Evolutionary conservation across 768 basidiomycete genomes (phyloP).

Genomic region (Termitomyces sp.): DNA sequence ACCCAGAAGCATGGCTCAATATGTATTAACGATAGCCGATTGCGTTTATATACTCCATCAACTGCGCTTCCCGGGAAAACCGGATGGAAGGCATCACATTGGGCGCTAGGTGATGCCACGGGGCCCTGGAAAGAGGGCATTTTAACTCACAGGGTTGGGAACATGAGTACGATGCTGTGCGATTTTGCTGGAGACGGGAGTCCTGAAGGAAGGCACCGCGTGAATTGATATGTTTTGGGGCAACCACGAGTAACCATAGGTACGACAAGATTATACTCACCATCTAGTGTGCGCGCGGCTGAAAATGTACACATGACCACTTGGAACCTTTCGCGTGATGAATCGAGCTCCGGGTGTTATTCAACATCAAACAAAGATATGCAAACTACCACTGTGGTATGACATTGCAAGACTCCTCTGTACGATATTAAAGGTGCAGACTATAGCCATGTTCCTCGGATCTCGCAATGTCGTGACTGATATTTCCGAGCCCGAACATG

Average conservation of each 20-base stretch:
- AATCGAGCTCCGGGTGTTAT: too few species aligned
- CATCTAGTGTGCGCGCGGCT: not conserved
- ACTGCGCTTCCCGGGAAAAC: not conserved
- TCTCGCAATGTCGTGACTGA: not conserved
- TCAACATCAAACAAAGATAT: too few species aligned
- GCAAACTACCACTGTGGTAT: too few species aligned
- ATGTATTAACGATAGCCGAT: slow-evolving; percentile 9
- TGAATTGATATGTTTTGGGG: not conserved
- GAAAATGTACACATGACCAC: too few species aligned
- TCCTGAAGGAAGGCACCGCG: slow-evolving; percentile 12
- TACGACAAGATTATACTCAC: not conserved
- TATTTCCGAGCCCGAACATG: not conserved
- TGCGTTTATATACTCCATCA: not conserved
- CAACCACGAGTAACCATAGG: not conserved
- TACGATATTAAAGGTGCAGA: too few species aligned
- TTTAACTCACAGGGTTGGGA: not conserved
- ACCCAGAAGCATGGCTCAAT: slow-evolving; percentile 3
- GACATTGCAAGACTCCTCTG: too few species aligned
- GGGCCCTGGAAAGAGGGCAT: not conserved
- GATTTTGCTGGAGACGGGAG: slow-evolving; percentile 11
- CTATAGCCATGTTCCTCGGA: too few species aligned
- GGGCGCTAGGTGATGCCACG: not conserved
- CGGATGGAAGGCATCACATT: not conserved
- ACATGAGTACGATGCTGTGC: not conserved
- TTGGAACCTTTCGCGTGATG: too few species aligned